Conservation (phyloP, 257 asterid species). For the Fraxinus excelsior region DNA sequence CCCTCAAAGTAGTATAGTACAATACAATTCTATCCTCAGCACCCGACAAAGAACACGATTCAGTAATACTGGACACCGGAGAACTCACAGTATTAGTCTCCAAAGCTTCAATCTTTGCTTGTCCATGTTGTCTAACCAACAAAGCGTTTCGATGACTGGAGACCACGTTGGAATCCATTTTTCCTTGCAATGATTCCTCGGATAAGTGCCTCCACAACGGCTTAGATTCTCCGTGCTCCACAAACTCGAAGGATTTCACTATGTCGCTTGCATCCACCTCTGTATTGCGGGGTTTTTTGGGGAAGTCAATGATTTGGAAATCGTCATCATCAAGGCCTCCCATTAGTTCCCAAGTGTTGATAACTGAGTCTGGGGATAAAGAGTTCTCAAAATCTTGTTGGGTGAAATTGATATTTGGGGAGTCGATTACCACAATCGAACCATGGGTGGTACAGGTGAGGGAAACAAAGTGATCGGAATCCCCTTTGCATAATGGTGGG, state of each 20-base stretch:
- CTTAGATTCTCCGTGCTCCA: constrained; percentile 47
- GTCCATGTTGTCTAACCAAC: neutral
- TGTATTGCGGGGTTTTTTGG: constrained; percentile 3
- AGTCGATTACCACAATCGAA: constrained; percentile 38
- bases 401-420: constrained; percentile 25
- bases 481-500: constrained; percentile 48
- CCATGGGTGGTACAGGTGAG: constrained; percentile 49
- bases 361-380: constrained; percentile 42
- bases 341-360: constrained; percentile 59
- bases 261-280: constrained; percentile 34
- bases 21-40: constrained; percentile 28
- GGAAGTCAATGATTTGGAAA: constrained; percentile 29
- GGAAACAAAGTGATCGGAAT: constrained; percentile 43
- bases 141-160: no score
- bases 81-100: constrained; percentile 23
- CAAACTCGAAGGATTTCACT: constrained; percentile 39
- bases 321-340: constrained; percentile 47
- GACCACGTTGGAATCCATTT: constrained; percentile 10
- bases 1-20: constrained; percentile 49
- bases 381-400: constrained; percentile 32
- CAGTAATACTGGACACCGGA: constrained; percentile 30
- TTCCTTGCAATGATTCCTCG: constrained; percentile 52
- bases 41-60: constrained; percentile 37
- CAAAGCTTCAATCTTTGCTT: constrained; percentile 20
- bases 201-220: constrained; percentile 62